Percentiles rank a stretch among this genome's conserved stretches.
Evolutionary conservation across 2,329 filamentous ascomycete species (phyloP).

Genomic region (Aspergillus sp.): DNA sequence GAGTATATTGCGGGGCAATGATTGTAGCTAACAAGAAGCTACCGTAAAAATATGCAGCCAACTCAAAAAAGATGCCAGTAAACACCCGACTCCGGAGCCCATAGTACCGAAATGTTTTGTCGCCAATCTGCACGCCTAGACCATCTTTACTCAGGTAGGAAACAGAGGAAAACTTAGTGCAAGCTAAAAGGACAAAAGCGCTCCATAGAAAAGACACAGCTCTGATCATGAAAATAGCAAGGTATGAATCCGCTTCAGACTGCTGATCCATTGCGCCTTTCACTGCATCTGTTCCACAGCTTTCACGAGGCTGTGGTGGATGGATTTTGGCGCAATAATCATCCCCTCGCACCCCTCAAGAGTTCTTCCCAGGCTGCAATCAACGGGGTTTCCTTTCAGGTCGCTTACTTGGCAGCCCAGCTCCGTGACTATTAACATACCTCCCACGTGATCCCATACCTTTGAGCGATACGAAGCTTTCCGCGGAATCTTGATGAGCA

Average conservation of each 20-base stretch:
- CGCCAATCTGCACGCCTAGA: neutral
- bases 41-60: too few relatives aligned
- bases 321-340: conserved; percentile 40
- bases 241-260: neutral
- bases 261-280: neutral
- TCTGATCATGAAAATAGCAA: neutral
- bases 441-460: conserved; percentile 59
- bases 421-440: conserved; percentile 52
- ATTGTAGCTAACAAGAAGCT: neutral
- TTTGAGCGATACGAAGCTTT: conserved; percentile 46
- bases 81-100: neutral
- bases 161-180: neutral
- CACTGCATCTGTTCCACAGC: conserved; percentile 28
- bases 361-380: conserved; percentile 46
- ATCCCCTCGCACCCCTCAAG: conserved; percentile 42
- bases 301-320: conserved; percentile 34
- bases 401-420: conserved; percentile 53
- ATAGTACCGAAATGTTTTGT: neutral
- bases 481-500: conserved; percentile 50
- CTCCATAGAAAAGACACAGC: neutral
- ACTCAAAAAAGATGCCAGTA: neutral
- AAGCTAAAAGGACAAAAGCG: neutral
- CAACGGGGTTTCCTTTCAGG: conserved; percentile 50
- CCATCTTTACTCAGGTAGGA: neutral
- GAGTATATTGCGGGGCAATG: neutral